phyloP scores from a whole-genome alignment of 2,329 filamentous ascomycete species.

The Pleoardoris graminearum region DNA sequence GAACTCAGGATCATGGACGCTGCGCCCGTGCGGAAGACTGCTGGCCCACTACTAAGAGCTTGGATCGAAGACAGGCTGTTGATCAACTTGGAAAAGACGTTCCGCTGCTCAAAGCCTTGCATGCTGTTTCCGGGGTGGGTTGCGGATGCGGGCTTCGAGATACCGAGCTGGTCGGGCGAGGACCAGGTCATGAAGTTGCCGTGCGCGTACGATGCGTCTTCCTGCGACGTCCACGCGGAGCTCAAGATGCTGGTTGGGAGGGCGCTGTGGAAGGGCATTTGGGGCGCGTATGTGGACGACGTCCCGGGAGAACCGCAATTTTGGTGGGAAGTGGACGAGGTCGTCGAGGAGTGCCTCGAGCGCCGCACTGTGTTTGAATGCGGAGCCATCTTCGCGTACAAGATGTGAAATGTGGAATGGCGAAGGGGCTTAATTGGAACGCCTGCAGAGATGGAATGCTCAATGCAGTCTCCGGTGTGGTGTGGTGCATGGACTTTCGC shows the following conservation, averaged over 20 bases:
- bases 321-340: slow-evolving; percentile 47
- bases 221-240: slow-evolving; percentile 32
- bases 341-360: slow-evolving; percentile 43
- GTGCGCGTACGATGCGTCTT: slow-evolving; percentile 29
- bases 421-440: background rate
- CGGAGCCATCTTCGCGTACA: slow-evolving; percentile 42
- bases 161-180: slow-evolving; percentile 22
- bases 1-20: slow-evolving; percentile 67
- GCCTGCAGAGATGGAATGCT: no score
- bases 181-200: slow-evolving; percentile 34
- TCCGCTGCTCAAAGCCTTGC: slow-evolving; percentile 63
- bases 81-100: slow-evolving; percentile 61
- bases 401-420: slow-evolving; percentile 18
- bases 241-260: slow-evolving; percentile 41
- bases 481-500: no score
- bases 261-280: slow-evolving; percentile 44
- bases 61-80: slow-evolving; percentile 68
- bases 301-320: slow-evolving; percentile 33
- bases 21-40: slow-evolving; percentile 57
- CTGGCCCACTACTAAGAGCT: slow-evolving; percentile 60
- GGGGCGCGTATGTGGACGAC: slow-evolving; percentile 43
- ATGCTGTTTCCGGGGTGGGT: slow-evolving; percentile 64
- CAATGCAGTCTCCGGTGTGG: no score
- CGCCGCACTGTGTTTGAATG: slow-evolving; percentile 44
- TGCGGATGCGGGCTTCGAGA: slow-evolving; percentile 55